Conservation (phyloP, 805 yeast species). For the Candida cerambycidarum region DNA sequence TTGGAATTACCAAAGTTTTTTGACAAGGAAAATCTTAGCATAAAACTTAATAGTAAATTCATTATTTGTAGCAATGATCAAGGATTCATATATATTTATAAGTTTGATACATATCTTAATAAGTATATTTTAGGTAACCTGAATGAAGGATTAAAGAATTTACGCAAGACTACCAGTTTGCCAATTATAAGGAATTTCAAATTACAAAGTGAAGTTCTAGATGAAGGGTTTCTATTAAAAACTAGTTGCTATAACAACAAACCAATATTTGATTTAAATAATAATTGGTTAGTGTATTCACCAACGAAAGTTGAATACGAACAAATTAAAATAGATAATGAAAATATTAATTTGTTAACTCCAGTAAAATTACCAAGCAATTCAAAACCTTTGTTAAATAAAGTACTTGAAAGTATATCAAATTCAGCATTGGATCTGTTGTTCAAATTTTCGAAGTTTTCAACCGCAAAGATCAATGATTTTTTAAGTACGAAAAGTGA, state of each 20-base stretch:
- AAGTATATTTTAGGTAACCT: slow-evolving; percentile 17
- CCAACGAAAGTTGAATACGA: slow-evolving; percentile 40
- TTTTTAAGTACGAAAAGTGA: slow-evolving; percentile 24
- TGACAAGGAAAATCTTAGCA: slow-evolving; percentile 4
- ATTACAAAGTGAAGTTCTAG: slow-evolving; percentile 14
- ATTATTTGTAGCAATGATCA: slow-evolving; percentile 21
- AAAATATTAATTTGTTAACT: slow-evolving; percentile 28
- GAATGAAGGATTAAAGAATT: slow-evolving; percentile 16
- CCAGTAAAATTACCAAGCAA: slow-evolving; percentile 49
- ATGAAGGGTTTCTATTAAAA: slow-evolving; percentile 25
- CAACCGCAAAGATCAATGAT: slow-evolving; percentile 41
- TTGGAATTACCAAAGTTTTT: slow-evolving; percentile 13
- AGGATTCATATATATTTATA: slow-evolving; percentile 23
- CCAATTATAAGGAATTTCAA: slow-evolving; percentile 19
- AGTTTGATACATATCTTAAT: slow-evolving; percentile 1
- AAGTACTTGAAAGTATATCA: slow-evolving; percentile 50
- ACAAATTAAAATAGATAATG: slow-evolving; percentile 24
- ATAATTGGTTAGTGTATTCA: slow-evolving; percentile 49
- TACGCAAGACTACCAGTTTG: slow-evolving; percentile 22
- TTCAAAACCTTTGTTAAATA: slow-evolving; percentile 46
- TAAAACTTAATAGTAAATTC: slow-evolving; percentile 22
- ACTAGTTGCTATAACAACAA: slow-evolving; percentile 32
- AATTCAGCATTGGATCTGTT: slow-evolving; percentile 54
- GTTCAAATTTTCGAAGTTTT: slow-evolving; percentile 44
- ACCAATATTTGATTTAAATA: slow-evolving; percentile 51